Conservation (phyloP, 1,284 basidiomycete species). For the Tetrapyrgos nigripes region DNA sequence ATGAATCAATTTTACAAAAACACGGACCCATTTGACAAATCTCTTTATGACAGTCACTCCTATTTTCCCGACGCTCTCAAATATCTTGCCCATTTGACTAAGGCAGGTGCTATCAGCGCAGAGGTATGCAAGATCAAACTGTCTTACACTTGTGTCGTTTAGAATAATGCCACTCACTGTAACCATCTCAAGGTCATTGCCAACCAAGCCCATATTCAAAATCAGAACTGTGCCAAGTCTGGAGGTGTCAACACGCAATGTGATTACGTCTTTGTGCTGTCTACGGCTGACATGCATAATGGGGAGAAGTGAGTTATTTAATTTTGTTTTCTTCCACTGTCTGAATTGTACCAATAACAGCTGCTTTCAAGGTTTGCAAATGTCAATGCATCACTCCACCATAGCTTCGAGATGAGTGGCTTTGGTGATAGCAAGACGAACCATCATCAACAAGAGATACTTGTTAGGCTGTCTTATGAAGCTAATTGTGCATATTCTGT, state of each 20-base stretch:
- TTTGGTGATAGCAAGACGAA: background rate
- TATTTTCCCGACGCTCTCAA: background rate
- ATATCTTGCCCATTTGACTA: background rate
- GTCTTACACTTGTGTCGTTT: background rate
- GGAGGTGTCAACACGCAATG: background rate
- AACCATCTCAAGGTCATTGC: constrained; percentile 4
- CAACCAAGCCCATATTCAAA: background rate
- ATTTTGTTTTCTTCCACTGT: background rate
- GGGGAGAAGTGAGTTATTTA: constrained; percentile 1
- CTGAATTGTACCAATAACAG: background rate
- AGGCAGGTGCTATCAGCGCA: too few species aligned
- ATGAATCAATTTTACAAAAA: constrained; percentile 1
- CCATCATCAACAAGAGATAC: background rate
- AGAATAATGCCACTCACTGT: background rate
- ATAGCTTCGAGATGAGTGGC: background rate
- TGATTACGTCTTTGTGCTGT: background rate
- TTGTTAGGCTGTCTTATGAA: background rate
- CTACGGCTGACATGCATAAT: background rate
- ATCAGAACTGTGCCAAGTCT: background rate
- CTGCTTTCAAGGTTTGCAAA: background rate
- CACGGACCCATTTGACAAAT: background rate
- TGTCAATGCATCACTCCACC: background rate
- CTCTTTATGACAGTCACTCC: background rate
- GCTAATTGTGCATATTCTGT: background rate
- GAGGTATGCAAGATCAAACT: background rate